Base-by-base conservation (phyloP, 257 asterid genomes). In the Penstemon eatonii region DNA sequence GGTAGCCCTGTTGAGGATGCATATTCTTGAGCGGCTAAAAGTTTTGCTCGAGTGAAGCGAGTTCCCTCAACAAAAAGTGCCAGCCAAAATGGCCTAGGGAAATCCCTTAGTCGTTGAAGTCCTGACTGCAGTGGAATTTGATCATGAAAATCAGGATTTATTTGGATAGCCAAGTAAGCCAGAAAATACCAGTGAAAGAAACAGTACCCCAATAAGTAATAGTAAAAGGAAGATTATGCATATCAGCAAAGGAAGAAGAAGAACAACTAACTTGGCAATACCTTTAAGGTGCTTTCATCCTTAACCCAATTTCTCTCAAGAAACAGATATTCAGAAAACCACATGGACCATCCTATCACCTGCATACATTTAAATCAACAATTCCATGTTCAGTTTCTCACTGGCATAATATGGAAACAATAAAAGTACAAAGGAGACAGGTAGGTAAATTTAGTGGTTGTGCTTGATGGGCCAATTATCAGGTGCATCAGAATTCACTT, bases 21-120 rank as follows among this genome's bases (percentile, higher is more conserved):
- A 49, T 91, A 94, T 77, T 94, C 97, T 74, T 89, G 97, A 73
- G 99, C 97, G 42, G 96, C 96, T 74, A 86, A 74, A 75, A 94
- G 97, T 80, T 94, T 94, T 72, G 96, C 92, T 76, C 86, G 91
- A 0, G 99, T 94, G 73, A 94, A 94, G 66, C 96, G 92, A 73
- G 97, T 94, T 44, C 99, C 99, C 82, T 90, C 97, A 10, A 91
- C 97, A 70, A 94, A 94, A 78, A 94, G 92, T 58, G 96, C 96
- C 67, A 94, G 68, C 96, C 96, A 94, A 76, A 94, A 94, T 33
- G 99, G 96, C 47, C 52, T 82, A 70, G 99, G 99, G 67, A 77
- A 91, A 81, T 94, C 99, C 25, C 71, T 73, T n/a, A 94, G 83
- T 56, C 81, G 78, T 69, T 84, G 89, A 56, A 90, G 84, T 61